Base-by-base conservation (phyloP, 2,329 filamentous ascomycete species). In the Fusarium sp. region DNA sequence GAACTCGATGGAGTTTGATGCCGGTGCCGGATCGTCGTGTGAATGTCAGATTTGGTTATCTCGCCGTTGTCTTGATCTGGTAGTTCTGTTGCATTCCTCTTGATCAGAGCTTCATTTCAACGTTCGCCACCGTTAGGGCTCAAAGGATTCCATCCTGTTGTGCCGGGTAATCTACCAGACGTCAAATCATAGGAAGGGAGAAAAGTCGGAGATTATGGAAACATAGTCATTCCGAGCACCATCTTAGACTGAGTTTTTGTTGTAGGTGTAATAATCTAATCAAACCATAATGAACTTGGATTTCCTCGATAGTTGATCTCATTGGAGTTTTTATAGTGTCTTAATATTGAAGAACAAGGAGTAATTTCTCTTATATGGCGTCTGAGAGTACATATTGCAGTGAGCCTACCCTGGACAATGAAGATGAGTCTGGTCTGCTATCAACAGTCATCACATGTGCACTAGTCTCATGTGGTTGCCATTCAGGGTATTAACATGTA, bases 21-120 rank as follows among this genome's bases (percentile, higher is more conserved):
- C 61, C 50, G 50, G 67, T 67, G 58, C 67, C 59, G 67, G 71
- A 73, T 73, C 71, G 68, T 58, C 71, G 30, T 64, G 13, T 37
- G 57, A 28, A 13, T 52, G 47, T 62, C 66, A 32, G 46, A 56
- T 71, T 70, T 67, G 62, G 59, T 35, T 33, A 54, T 43, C 35
- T 60, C 58, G 25, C 42, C 42, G n/a, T 35, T 32, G 13, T 23
- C 33, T 23, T 60, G 40, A 66, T 68, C 63, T 64, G 46, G 28
- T 33, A 47, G 37, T 37, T 35, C 57, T 57, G 32, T 8, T 44
- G 37, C 32, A 44, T 53, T 71, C 30, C 19, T 52, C 30, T n/a
- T 46, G 12, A 19, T 32, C 21, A n/a, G 18, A 30, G 21, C 33
- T 25, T 54, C 18, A 63, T 46, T 38, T n/a, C 50, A 54, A 40